These are phyloP conservation scores for Tylopilus sp. DNA, from an alignment of 768 basidiomycete species.

Conservation along the genomic window DNA sequence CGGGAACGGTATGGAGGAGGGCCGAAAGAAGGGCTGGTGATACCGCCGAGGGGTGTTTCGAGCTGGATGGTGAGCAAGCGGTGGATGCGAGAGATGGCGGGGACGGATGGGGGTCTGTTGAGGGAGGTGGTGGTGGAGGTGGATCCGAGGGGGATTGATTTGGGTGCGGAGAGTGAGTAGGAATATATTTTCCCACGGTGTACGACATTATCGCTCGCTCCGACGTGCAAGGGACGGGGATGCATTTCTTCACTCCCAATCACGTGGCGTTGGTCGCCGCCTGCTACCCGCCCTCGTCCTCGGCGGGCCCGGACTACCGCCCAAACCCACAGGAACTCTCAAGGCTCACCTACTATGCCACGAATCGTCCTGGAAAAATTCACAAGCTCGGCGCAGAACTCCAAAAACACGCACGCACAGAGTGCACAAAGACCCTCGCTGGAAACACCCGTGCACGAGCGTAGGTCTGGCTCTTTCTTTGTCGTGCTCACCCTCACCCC, in stretches of 20 bases:
- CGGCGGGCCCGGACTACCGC: conserved; percentile 71
- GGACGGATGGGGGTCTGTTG: conserved; percentile 45
- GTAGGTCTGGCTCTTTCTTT: conserved; percentile 43
- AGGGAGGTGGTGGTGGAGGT: conserved; percentile 44
- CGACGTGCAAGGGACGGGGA: too few species aligned
- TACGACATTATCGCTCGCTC: neutral
- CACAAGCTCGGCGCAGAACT: conserved; percentile 73
- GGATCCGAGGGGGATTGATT: conserved; percentile 36
- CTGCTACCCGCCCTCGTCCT: conserved; percentile 81
- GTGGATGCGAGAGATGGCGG: conserved; percentile 49
- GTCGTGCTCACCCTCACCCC: neutral
- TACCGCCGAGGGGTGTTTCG: conserved; percentile 63
- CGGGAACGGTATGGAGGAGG: conserved; percentile 52
- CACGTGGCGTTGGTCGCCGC: conserved; percentile 81
- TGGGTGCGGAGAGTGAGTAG: conserved; percentile 58
- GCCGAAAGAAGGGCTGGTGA: conserved; percentile 50
- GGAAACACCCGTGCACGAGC: conserved; percentile 79
- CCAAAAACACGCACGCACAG: conserved; percentile 65
- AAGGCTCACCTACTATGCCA: conserved; percentile 80
- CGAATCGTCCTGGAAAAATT: conserved; percentile 78
- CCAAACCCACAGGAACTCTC: conserved; percentile 86
- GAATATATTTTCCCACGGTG: conserved; percentile 18
- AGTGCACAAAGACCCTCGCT: conserved; percentile 59
- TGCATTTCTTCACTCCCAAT: conserved; percentile 72
- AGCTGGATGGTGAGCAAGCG: conserved; percentile 75